phyloP scores from a whole-genome alignment of 257 asterid species.

The Gynochthodes officinalis region DNA sequence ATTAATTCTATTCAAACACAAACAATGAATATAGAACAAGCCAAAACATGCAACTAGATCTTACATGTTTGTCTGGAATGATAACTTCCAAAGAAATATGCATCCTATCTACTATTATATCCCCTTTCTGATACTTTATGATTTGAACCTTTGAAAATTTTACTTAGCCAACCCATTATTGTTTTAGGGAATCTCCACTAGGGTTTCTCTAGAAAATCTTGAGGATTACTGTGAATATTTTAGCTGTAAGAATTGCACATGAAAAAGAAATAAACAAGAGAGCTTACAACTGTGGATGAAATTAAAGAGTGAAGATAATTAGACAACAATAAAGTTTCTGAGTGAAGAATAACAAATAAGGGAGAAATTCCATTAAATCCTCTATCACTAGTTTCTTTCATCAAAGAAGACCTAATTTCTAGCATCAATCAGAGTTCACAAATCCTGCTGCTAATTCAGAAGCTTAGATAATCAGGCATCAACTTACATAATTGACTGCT shows the following conservation, averaged over 20 bases:
- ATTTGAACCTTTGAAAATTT: constrained; percentile 61
- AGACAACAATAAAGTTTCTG: neutral
- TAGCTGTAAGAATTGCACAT: constrained; percentile 26
- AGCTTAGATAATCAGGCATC: neutral
- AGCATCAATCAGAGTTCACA: neutral
- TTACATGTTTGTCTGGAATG: constrained; percentile 88
- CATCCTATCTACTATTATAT: constrained; percentile 53
- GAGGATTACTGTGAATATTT: constrained; percentile 31
- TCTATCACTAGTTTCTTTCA: neutral
- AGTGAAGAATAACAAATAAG: neutral
- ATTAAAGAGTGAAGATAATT: neutral
- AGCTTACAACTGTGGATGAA: neutral
- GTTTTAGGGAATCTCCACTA: neutral
- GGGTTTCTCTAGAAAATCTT: constrained; percentile 15
- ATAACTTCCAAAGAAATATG: constrained; percentile 40
- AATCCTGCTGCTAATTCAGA: neutral
- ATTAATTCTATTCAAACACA: neutral
- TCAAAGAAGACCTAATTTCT: neutral
- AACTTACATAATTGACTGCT: too few species aligned
- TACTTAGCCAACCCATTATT: constrained; percentile 83
- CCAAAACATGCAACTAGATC: constrained; percentile 12
- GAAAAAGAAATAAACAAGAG: neutral
- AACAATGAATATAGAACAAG: too few species aligned
- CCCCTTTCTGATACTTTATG: constrained; percentile 63
- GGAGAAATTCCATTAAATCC: neutral